Evolutionary conservation across 1,284 basidiomycete species (phyloP), one percentile per base, ranked within the genome.

Genomic region (Tremellales sp.): DNA sequence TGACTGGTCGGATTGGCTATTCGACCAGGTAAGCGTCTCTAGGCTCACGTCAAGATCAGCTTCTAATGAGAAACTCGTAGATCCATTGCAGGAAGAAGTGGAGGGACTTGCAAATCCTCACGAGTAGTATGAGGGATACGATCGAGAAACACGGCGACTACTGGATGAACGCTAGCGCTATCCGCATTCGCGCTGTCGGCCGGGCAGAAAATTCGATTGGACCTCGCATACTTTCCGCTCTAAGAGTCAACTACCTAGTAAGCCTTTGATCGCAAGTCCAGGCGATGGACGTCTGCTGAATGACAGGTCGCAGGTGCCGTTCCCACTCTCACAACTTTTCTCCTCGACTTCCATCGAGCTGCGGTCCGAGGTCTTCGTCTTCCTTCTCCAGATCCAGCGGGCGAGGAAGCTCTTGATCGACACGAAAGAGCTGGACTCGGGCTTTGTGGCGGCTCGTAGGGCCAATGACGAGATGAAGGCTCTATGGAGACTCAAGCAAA

Each of bases 31-130:
- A 53, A 34, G 76, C 41, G 4, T 39, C 10, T 13, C 13, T 25
- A 34, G 18, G 16, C 46, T 18, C 8, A 21, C 21, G 27, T 54
- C 24, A 28, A 5, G 39, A 1, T 22, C 31, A 18, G 18, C 29
- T 47, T 25, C 18, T 18, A 22, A 21, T 5, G n/a, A 31, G n/a
- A 14, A 19, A 21, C 16, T 16, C n/a, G 9, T 53, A 89, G 87
- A 87, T 88, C 78, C 83, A 86, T 51, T 72, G 72, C 7, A 74
- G 77, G 35, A 81, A 84, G 57, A 67, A 76, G 14, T 92, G 88
- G 89, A 77, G 74, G 29, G 87, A 91, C 66, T 88, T 87, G 64
- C 87, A 91, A 68, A 84, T 85, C 60, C 72, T 92, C 35, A 90
- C 90, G 55, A 82, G 80, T 28, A 80, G 83, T 5, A 84, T 91